Evolutionary conservation across 2,329 filamentous ascomycete genomes (phyloP).

Genomic region (Sporothrix variecibatus): DNA sequence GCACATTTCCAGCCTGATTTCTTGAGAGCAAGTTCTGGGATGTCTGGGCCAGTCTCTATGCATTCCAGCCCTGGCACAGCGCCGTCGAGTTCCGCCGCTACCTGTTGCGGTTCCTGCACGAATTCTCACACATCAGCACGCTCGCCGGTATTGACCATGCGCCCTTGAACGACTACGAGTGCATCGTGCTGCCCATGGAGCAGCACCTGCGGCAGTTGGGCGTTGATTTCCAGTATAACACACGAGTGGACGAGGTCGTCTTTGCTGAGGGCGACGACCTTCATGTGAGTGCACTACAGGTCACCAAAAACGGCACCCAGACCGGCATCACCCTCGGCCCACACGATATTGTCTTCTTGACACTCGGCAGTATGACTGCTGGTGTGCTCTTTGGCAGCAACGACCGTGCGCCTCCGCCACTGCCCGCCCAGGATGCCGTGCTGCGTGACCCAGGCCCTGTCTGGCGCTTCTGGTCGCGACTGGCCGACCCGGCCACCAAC

Average conservation of each 20-base stretch:
- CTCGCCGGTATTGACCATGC: constrained; percentile 36
- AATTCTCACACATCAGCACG: constrained; percentile 35
- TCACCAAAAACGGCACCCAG: too few relatives aligned
- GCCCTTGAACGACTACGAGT: constrained; percentile 38
- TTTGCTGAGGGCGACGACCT: constrained; percentile 20
- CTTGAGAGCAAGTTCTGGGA: constrained; percentile 39
- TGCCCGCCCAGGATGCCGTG: constrained; percentile 30
- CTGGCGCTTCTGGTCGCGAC: constrained; percentile 42
- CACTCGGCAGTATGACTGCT: constrained; percentile 41
- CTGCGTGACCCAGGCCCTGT: constrained; percentile 40
- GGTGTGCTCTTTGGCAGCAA: constrained; percentile 38
- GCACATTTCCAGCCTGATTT: constrained; percentile 32
- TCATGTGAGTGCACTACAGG: constrained; percentile 1
- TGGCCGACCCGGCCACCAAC: constrained; percentile 35
- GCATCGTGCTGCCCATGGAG: constrained; percentile 35
- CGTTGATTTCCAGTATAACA: constrained; percentile 35
- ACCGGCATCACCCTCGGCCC: neutral
- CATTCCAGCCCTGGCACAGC: constrained; percentile 39
- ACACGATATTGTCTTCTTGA: constrained; percentile 42
- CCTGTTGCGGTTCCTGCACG: constrained; percentile 37
- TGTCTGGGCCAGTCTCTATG: constrained; percentile 38
- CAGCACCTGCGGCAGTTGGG: constrained; percentile 35
- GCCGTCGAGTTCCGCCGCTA: constrained; percentile 38
- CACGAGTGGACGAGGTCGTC: constrained; percentile 19
- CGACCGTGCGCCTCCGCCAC: constrained; percentile 33